A percentile compares a stretch with the other conserved stretches of the same genome.
Conservation (phyloP, 306 rosid genomes). For the Castanea crenata region DNA sequence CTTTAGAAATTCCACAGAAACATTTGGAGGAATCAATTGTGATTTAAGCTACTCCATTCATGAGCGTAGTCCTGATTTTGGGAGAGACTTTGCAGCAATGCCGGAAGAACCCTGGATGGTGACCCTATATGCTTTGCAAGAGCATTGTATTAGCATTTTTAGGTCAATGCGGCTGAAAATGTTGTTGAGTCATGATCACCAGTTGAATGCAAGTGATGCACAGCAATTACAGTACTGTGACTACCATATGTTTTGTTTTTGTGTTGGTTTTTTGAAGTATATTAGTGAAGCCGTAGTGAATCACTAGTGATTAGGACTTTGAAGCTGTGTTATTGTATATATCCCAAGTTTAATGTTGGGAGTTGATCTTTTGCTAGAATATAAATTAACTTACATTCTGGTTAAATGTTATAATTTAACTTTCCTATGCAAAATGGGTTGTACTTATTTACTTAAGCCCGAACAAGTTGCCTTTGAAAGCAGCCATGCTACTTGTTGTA, state of each 20-base stretch:
- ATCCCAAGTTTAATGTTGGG: background rate
- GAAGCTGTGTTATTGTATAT: background rate
- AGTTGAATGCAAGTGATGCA: background rate
- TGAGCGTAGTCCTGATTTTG: background rate
- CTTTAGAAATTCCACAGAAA: conserved; percentile 6
- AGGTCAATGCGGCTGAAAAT: background rate
- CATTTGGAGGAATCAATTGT: conserved; percentile 5
- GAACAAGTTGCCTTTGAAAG: background rate
- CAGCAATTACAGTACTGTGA: background rate
- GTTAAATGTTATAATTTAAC: background rate
- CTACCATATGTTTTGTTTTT: background rate
- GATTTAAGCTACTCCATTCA: background rate
- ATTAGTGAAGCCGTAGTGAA: background rate
- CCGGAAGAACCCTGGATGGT: conserved; percentile 10
- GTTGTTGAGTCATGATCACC: background rate
- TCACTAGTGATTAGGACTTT: background rate
- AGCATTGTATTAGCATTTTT: background rate
- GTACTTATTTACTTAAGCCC: background rate
- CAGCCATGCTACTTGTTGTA: no score
- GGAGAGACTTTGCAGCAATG: background rate
- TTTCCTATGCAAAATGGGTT: background rate
- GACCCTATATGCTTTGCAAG: background rate
- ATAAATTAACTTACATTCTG: background rate
- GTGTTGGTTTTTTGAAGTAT: no score
- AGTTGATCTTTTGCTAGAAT: background rate